Percentiles rank a stretch among this genome's conserved stretches.
Evolutionary conservation across 2,329 filamentous ascomycete species (phyloP).

Genomic region (Xylariaceae sp.): DNA sequence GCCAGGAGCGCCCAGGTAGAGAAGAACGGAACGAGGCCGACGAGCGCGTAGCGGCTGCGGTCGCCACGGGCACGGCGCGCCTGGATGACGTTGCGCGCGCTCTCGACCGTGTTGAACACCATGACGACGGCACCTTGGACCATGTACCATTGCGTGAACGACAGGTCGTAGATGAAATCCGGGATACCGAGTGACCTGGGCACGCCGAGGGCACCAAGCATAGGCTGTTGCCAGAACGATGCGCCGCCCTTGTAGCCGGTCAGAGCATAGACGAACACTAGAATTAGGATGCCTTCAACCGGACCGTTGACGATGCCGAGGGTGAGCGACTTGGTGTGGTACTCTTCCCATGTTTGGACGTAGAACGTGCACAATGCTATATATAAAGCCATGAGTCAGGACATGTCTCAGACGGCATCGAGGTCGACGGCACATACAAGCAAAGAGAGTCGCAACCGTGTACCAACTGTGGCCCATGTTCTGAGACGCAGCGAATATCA

Average conservation of each 20-base stretch:
- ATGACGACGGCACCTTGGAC: constrained; percentile 77
- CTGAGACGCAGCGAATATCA: constrained; percentile 87
- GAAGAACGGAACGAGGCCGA: constrained; percentile 79
- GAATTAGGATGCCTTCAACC: constrained; percentile 85
- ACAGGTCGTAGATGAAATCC: constrained; percentile 65
- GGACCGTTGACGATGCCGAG: constrained; percentile 89
- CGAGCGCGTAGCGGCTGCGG: constrained; percentile 65
- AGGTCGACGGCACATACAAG: constrained; percentile 48
- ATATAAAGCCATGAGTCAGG: constrained; percentile 14
- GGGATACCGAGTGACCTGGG: constrained; percentile 61
- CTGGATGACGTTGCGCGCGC: constrained; percentile 76
- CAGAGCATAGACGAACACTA: constrained; percentile 74
- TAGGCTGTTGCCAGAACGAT: constrained; percentile 86
- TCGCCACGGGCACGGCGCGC: constrained; percentile 71
- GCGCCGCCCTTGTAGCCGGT: constrained; percentile 83
- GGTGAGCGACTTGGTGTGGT: constrained; percentile 93
- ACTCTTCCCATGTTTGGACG: constrained; percentile 98
- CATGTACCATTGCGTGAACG: constrained; percentile 91
- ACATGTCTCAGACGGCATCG: neutral
- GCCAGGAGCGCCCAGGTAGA: constrained; percentile 71
- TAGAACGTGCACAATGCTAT: constrained; percentile 92
- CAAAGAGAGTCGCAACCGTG: constrained; percentile 78
- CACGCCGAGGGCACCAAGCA: constrained; percentile 68
- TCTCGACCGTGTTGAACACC: constrained; percentile 76
- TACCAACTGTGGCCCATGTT: constrained; percentile 91